Evolutionary conservation across 805 yeast species (phyloP).

Genomic region (Suhomyces kilbournensis): DNA sequence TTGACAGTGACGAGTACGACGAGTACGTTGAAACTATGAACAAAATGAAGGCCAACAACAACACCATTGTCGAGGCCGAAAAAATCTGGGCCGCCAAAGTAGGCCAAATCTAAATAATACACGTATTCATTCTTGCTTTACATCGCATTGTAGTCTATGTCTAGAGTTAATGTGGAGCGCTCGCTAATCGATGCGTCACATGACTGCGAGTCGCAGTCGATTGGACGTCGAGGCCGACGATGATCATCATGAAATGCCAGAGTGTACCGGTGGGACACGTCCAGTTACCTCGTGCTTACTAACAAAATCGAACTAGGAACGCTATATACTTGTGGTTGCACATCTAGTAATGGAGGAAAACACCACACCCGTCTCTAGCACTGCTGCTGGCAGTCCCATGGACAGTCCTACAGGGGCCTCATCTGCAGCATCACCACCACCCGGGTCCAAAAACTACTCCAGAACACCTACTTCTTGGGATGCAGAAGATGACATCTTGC

Average conservation of each 20-base stretch:
- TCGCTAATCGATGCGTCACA: neutral
- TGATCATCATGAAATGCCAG: slow-evolving; percentile 14
- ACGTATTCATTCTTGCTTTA: neutral
- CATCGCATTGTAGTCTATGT: neutral
- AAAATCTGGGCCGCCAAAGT: slow-evolving; percentile 59
- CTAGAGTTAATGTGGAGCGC: neutral
- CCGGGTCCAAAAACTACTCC: slow-evolving; percentile 21
- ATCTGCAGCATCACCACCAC: neutral
- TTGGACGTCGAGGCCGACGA: slow-evolving; percentile 15
- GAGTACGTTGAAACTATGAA: slow-evolving; percentile 96
- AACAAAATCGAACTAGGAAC: neutral
- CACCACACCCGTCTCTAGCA: neutral
- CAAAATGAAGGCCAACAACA: slow-evolving; percentile 91
- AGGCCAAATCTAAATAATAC: slow-evolving; percentile 11
- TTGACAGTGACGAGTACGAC: slow-evolving; percentile 90
- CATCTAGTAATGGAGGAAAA: neutral
- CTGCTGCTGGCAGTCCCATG: neutral
- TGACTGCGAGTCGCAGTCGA: neutral
- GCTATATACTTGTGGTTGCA: neutral
- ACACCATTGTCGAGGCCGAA: slow-evolving; percentile 92
- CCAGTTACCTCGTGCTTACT: neutral
- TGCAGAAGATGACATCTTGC: slow-evolving; percentile 43
- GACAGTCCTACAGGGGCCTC: slow-evolving; percentile 1
- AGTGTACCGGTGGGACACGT: neutral
- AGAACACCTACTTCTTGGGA: slow-evolving; percentile 50